Evolutionary conservation across 2,329 filamentous ascomycete genomes (phyloP), one percentile per base, ranked within the genome.

Genomic region (Pseudofabraea citricarpa): DNA sequence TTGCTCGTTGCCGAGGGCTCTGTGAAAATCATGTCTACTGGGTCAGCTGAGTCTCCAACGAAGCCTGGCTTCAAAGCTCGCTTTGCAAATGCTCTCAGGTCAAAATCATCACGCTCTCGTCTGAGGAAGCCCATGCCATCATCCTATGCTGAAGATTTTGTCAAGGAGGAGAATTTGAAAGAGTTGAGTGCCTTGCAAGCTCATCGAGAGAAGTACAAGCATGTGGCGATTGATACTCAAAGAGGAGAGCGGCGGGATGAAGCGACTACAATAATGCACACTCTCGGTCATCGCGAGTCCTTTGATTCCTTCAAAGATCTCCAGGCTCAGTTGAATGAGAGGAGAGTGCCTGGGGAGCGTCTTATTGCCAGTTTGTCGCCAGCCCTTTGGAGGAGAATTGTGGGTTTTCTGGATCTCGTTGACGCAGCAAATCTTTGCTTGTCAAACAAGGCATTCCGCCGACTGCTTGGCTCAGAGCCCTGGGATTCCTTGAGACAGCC

Each of bases 371-470:
- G 64, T 32, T 56, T 79, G 12, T 58, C 73, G 4, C 49, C 61
- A 2, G 55, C 59, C 3, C 46, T 77, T 3, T 80, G 76, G 76
- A 54, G 58, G 6, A 47, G 48, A 4, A 66, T 78, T 29, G 58
- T 66, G 10, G 56, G 53, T 7, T 65, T 64, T 44, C 54, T 78
- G 15, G 54, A 63, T 26, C 67, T 66, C 6, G 56, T 64, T n/a
- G 74, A 76, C 42, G 62, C 63, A 15, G 73, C 74, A 5, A 68
- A 64, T 52, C 65, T 79, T 9, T 67, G 72, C 8, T 58, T 77
- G 10, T 62, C 74, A 19, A 72, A 61, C 52, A 73, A 70, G 52
- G 66, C 66, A 3, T 62, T 79, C 15, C 61, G 65, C 46, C 43
- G 53, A 10, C 65, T 68, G 9, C 54, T 79, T 9, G 70, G 70